phyloP scores from a whole-genome alignment of 108 stramenopile genomes.

The Asterionellopsis glacialis region DNA sequence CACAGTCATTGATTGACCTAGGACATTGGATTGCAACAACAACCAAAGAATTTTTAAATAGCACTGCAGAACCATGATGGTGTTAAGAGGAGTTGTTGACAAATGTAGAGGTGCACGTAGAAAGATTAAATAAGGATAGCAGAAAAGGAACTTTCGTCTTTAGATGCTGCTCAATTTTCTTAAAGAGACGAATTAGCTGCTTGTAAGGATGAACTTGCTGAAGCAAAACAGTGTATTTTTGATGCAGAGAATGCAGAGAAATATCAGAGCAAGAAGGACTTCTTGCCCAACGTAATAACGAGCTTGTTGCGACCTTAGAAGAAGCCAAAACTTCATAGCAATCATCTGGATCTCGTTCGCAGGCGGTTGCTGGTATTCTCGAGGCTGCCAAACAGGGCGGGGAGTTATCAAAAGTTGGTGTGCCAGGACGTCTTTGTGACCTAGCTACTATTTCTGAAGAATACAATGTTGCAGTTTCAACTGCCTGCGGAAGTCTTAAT shows the following conservation, averaged over 20 bases:
- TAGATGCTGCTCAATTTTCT: constrained; percentile 48
- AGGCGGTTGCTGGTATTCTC: constrained; percentile 76
- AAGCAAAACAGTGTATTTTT: constrained; percentile 41
- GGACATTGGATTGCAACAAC: too few species aligned
- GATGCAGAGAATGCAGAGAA: constrained; percentile 49
- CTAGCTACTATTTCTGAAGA: constrained; percentile 84
- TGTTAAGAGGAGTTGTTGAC: too few species aligned
- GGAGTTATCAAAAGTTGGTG: constrained; percentile 73
- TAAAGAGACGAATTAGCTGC: constrained; percentile 46
- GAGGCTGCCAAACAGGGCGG: constrained; percentile 81
- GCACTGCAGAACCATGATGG: too few species aligned
- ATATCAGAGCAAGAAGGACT: constrained; percentile 38
- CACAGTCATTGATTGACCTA: too few species aligned
- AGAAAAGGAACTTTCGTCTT: constrained; percentile 63
- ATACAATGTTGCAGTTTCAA: constrained; percentile 97
- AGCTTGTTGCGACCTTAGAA: constrained; percentile 65
- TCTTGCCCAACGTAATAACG: constrained; percentile 42
- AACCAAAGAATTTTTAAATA: too few species aligned
- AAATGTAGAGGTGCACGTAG: too few species aligned
- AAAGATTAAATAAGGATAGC: too few species aligned
- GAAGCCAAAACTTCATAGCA: constrained; percentile 71
- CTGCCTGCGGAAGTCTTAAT: constrained; percentile 91
- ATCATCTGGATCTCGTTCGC: constrained; percentile 49
- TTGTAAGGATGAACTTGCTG: constrained; percentile 36
- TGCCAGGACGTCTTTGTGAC: constrained; percentile 95